A percentile compares a stretch with the other conserved stretches of the same genome.
Conservation (phyloP, 108 stramenopile genomes). For the Parietichytrium sp. region DNA sequence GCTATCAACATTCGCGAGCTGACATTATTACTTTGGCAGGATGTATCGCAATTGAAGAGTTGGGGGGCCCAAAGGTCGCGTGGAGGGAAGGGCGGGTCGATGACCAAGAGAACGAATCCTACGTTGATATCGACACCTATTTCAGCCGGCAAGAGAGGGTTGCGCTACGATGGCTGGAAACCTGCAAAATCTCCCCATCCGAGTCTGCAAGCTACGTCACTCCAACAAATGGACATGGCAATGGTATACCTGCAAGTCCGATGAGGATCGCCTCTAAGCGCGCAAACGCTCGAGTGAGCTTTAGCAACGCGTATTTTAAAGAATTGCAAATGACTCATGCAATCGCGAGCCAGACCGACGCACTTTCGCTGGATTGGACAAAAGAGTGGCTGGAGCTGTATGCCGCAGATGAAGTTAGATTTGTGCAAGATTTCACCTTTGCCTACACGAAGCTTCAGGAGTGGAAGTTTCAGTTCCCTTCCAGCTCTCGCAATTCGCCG, state of each 20-base stretch:
- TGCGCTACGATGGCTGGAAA: not conserved
- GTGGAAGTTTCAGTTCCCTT: constrained; percentile 4
- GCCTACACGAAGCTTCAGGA: constrained; percentile 19
- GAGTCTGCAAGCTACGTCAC: too few species aligned
- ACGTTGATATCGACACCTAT: not conserved
- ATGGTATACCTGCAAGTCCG: too few species aligned
- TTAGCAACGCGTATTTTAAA: not conserved
- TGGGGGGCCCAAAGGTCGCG: not conserved
- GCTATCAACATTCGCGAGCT: not conserved
- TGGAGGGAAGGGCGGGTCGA: not conserved
- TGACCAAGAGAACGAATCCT: not conserved
- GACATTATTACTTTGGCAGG: constrained; percentile 16
- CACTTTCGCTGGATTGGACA: too few species aligned
- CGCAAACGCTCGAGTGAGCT: too few species aligned
- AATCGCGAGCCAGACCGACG: too few species aligned
- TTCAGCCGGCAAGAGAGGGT: constrained; percentile 19
- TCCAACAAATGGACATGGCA: too few species aligned
- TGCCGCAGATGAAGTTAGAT: not conserved
- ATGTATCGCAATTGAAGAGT: not conserved
- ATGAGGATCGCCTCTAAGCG: too few species aligned
- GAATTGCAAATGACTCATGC: too few species aligned
- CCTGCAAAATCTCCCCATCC: too few species aligned
- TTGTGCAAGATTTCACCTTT: constrained; percentile 32
- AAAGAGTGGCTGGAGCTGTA: constrained; percentile 29
- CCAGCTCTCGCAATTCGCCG: not conserved